Conservation (phyloP, 208 protist species). For the Acanthamoeba lenticulata region DNA sequence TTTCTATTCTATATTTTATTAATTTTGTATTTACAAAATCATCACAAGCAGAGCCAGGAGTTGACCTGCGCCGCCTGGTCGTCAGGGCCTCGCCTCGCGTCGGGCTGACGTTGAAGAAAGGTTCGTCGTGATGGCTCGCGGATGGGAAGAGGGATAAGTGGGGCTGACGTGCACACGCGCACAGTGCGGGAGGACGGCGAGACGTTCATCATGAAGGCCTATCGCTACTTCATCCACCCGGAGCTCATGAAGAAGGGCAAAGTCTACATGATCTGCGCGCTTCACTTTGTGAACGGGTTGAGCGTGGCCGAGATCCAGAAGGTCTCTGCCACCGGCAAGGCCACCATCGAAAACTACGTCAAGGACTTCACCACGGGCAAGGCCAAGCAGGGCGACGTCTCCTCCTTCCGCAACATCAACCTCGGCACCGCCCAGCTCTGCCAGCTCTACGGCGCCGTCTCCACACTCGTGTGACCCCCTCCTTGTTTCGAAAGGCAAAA, state of each 20-base stretch:
- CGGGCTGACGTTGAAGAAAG: conserved; percentile 53
- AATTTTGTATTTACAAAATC: not conserved
- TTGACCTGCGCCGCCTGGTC: not conserved
- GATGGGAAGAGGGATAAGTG: too few species aligned
- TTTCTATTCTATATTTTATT: too few species aligned
- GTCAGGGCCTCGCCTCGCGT: not conserved
- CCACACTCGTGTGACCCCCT: not conserved
- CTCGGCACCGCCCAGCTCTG: conserved; percentile 39
- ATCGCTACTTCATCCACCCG: conserved; percentile 43
- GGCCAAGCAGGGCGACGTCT: conserved; percentile 6
- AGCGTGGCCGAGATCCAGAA: conserved; percentile 32
- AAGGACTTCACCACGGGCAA: not conserved
- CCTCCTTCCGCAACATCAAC: not conserved
- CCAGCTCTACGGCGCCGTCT: conserved; percentile 56
- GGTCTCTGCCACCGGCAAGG: conserved; percentile 21
- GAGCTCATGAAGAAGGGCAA: conserved; percentile 71
- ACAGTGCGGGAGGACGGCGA: conserved; percentile 34
- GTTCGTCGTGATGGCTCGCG: not conserved
- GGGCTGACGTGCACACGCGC: not conserved
- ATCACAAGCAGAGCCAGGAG: not conserved
- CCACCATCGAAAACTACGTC: conserved; percentile 54
- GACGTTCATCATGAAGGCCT: conserved; percentile 66
- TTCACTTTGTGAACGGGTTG: conserved; percentile 19
- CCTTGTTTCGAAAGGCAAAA: too few species aligned
- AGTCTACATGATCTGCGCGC: conserved; percentile 64